A percentile compares a stretch with the other conserved stretches of the same genome.
Conservation (phyloP, 2,329 filamentous ascomycete genomes). For the Colletotrichum destructivum region DNA sequence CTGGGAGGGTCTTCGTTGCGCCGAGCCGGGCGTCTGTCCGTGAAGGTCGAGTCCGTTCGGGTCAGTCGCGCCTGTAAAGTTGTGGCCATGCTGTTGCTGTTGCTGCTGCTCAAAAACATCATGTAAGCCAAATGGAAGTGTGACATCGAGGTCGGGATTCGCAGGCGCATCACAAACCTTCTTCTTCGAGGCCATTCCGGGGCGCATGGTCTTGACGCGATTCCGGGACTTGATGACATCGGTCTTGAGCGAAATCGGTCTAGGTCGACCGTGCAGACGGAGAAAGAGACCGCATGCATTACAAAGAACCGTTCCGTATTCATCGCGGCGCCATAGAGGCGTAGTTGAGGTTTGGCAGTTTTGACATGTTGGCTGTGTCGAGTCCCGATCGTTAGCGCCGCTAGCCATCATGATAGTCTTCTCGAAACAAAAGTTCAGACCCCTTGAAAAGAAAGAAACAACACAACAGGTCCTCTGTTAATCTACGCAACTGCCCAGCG, state of each 20-base stretch:
- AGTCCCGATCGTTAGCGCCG: conserved; percentile 71
- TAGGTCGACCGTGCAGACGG: conserved; percentile 83
- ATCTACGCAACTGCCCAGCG: too few relatives aligned
- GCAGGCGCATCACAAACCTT: conserved; percentile 72
- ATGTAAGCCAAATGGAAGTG: conserved; percentile 6
- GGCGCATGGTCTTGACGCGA: conserved; percentile 89
- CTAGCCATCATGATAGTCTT: conserved; percentile 64
- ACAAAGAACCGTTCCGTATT: conserved; percentile 94
- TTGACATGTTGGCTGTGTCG: conserved; percentile 92
- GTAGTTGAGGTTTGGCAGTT: conserved; percentile 98
- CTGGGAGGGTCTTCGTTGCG: conserved; percentile 75
- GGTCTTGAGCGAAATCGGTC: conserved; percentile 97
- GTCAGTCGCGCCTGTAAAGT: conserved; percentile 59
- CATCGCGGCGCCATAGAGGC: conserved; percentile 96
- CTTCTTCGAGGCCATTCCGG: conserved; percentile 84
- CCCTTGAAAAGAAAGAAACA: background rate
- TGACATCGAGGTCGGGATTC: background rate
- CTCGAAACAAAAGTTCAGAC: background rate
- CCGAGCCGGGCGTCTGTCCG: conserved; percentile 65
- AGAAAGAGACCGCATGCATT: conserved; percentile 98
- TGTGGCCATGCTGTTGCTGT: conserved; percentile 54
- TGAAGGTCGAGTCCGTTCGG: conserved; percentile 73
- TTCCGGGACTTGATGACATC: conserved; percentile 99
- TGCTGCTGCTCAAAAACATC: conserved; percentile 37
- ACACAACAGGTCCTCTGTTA: background rate